Base-by-base conservation (phyloP, 2,329 filamentous ascomycete species). In the Fusarium verticillioides region DNA sequence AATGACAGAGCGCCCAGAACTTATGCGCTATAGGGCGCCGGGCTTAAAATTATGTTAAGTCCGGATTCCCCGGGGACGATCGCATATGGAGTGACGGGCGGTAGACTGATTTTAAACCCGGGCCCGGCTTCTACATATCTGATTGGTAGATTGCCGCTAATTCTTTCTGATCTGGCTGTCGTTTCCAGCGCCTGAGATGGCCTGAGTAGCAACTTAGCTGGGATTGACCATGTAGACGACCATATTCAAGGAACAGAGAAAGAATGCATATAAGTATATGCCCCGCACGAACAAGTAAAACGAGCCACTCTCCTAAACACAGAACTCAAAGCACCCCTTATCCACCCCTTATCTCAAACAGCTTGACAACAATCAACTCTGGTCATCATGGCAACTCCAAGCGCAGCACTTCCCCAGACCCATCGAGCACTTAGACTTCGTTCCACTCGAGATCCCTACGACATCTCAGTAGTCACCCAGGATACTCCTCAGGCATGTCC, bases 121-220 rank as follows among this genome's bases (percentile, higher is more conserved):
- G 13, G 2, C 7, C 49, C 49, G 47, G 19, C 5, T n/a, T 2
- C 0, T 1, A 0, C 3, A 15, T 39, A 1, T 2, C 4, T 54
- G 0, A 30, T 30, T n/a, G 19, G 30, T 4, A 21, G 30, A 15
- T 15, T 15, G 3, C 3, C 13, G 16, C 3, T 1, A 6, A 5
- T 15, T 2, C 3, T 19, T 6, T 36, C 2, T 52, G 11, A 4
- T 19, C 16, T 19, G n/a, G 2, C 16, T 2, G n/a, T 52, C 2
- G 11, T 19, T 26, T 52, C 7, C 12, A 36, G 16, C 9, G 2
- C 0, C 47, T 36, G 16, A 8, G 12, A 26, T 52, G 12, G 6
- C 12, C 4, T 7, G 12, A 36, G 30, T 15, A 21, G 12, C n/a
- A 15, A 4, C 6, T 19, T 15, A 13, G 6, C 49, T 15, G n/a